Base-by-base conservation (phyloP, 2,329 filamentous ascomycete species). In the Fusarium clavum region DNA sequence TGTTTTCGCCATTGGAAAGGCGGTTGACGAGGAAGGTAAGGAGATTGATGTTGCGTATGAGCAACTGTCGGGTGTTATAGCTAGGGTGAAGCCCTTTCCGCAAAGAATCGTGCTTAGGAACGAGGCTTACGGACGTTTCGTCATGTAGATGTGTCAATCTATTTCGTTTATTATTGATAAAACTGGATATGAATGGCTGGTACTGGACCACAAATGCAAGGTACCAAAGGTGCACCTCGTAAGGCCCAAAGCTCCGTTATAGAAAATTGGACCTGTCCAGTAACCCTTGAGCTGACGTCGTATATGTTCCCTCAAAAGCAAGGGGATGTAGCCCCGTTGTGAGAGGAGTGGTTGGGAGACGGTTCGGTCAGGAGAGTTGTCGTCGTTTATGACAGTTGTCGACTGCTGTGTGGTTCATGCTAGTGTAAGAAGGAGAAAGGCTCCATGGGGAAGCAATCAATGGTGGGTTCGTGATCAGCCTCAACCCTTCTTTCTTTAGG, bases 1-100 rank as follows among this genome's bases (percentile, higher is more conserved):
- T 0, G 82, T 81, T 0, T 87, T 88, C 52, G 73, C 79, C 6
- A 76, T 87, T 6, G 25, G 43, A 22, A 73, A 67, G 27, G 67
- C 58, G 1, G 0, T 67, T 1, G 73, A 75, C 9, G 77, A 81
- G 8, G 8, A 67, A 6, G 84, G 81, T 0, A 76, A 72, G 20
- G 76, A 78, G 12, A 72, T 83, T 0, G 80, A 75, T 6, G 40
- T 59, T 11, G 5, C 18, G 1, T 53, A 59, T 41, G 54, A 67
- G 22, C 51, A 56, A n/a, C 22, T 67, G 22, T 57, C 64, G 1
- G 64, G 64, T 24, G 64, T 67, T 7, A 67, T 67, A 5, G 16
- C 51, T 22, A 59, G 63, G 2, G 51, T 67, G 1, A 62, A 67
- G 11, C 57, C 63, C 0, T 57, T 67, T n/a, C 34, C 32, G 2